These are phyloP conservation scores for Austroboletus festivus DNA, from an alignment of 768 basidiomycete species.

Conservation along the genomic window DNA sequence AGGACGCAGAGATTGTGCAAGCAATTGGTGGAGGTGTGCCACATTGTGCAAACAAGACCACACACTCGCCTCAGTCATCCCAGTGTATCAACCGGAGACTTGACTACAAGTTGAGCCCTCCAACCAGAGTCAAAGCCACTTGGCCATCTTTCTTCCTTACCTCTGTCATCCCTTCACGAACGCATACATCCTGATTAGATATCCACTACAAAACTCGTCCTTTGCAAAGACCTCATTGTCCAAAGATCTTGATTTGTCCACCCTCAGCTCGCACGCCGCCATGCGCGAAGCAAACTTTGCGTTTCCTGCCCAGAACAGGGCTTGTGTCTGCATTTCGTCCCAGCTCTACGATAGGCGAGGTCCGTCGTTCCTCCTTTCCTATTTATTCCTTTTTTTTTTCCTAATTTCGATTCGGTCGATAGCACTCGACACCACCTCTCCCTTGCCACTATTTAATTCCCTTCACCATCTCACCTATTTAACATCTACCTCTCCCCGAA, in stretches of 20 bases:
- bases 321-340: constrained; percentile 90
- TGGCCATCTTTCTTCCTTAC: constrained; percentile 7
- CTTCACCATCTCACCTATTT: constrained; percentile 94
- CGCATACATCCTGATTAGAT: not conserved
- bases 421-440: constrained; percentile 55
- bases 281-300: constrained; percentile 97
- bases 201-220: too few species aligned
- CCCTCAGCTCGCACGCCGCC: constrained; percentile 19
- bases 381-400: constrained; percentile 1
- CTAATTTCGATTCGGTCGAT: constrained; percentile 8
- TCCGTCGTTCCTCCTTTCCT: constrained; percentile 35
- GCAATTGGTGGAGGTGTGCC: constrained; percentile 13
- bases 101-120: constrained; percentile 14
- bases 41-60: constrained; percentile 30
- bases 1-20: not conserved
- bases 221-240: too few species aligned
- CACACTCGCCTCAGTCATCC: constrained; percentile 31
- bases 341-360: constrained; percentile 94
- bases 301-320: constrained; percentile 92
- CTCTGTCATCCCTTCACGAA: constrained; percentile 3
- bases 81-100: constrained; percentile 28
- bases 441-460: constrained; percentile 83
- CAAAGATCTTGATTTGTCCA: constrained; percentile 19
- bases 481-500: constrained; percentile 94
- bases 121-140: constrained; percentile 16